These are phyloP conservation scores for Kitagawia praeruptora DNA, from an alignment of 129 eudicot genomes.

Conservation along the genomic window DNA sequence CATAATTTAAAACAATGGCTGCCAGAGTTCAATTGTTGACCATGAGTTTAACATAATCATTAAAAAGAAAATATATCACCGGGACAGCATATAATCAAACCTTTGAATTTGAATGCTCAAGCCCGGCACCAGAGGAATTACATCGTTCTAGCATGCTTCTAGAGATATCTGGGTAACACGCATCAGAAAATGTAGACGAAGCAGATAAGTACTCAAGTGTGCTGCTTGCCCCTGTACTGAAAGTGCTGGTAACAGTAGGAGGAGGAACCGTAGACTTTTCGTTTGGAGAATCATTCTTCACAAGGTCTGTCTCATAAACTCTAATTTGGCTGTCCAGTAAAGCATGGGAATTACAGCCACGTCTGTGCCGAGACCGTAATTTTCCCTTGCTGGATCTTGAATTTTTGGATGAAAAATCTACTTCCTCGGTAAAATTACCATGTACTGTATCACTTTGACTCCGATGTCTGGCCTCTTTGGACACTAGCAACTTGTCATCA, in stretches of 20 bases:
- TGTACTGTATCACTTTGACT: conserved; percentile 28
- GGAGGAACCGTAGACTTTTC: conserved; percentile 14
- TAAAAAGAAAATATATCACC: too few relatives aligned
- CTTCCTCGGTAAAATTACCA: conserved; percentile 27
- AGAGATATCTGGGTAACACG: background rate
- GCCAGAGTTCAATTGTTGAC: background rate
- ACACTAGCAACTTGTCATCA: conserved; percentile 26
- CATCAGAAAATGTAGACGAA: conserved; percentile 13
- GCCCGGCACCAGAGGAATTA: conserved; percentile 4
- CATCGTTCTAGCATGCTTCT: conserved; percentile 1
- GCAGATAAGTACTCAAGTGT: conserved; percentile 12
- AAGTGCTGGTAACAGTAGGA: background rate
- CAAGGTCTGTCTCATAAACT: background rate
- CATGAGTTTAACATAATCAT: background rate
- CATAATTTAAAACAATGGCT: background rate
- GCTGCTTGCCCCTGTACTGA: conserved; percentile 11
- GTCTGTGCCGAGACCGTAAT: conserved; percentile 25
- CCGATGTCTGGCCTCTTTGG: conserved; percentile 16
- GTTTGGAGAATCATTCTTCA: conserved; percentile 14
- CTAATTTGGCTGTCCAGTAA: conserved; percentile 15
- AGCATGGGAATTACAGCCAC: conserved; percentile 23
- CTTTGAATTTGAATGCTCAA: conserved; percentile 16
- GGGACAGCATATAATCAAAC: conserved; percentile 21
- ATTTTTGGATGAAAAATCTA: conserved; percentile 26
- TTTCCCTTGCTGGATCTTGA: conserved; percentile 31